A percentile compares a stretch with the other conserved stretches of the same genome.
Conservation (phyloP, 805 yeast genomes). For the Candida palmyrensis region DNA sequence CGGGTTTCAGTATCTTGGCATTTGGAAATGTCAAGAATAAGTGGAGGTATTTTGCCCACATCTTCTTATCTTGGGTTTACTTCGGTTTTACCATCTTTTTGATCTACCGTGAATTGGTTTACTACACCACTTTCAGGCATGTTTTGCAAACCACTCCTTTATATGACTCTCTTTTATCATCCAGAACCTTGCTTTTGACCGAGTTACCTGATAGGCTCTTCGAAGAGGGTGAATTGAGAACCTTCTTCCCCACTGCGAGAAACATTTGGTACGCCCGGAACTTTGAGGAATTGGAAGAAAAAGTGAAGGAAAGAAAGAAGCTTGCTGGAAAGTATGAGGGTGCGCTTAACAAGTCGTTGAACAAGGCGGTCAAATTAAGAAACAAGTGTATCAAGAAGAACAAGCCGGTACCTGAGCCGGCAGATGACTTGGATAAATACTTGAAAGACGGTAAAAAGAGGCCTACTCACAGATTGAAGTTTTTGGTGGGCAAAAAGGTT, state of each 20-base stretch:
- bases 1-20: constrained; percentile 63
- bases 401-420: constrained; percentile 50
- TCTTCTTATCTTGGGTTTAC: constrained; percentile 68
- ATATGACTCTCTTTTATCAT: constrained; percentile 62
- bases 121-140: constrained; percentile 68
- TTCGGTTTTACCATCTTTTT: constrained; percentile 62
- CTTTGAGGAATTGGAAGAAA: constrained; percentile 49
- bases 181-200: constrained; percentile 69
- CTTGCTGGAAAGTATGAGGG: constrained; percentile 58
- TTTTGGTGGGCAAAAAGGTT: constrained; percentile 76
- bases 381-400: constrained; percentile 55
- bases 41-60: constrained; percentile 68
- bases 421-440: constrained; percentile 54
- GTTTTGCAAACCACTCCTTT: constrained; percentile 68
- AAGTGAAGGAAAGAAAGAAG: constrained; percentile 60
- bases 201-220: constrained; percentile 51
- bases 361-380: constrained; percentile 54
- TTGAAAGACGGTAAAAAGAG: constrained; percentile 65
- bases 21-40: constrained; percentile 59
- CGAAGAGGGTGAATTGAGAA: constrained; percentile 46
- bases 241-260: constrained; percentile 59
- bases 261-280: constrained; percentile 63
- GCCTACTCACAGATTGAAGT: constrained; percentile 74
- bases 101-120: constrained; percentile 70
- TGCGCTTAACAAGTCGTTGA: constrained; percentile 54